phyloP scores from a whole-genome alignment of 805 yeast genomes.

The Wickerhamomyces chambardii region DNA sequence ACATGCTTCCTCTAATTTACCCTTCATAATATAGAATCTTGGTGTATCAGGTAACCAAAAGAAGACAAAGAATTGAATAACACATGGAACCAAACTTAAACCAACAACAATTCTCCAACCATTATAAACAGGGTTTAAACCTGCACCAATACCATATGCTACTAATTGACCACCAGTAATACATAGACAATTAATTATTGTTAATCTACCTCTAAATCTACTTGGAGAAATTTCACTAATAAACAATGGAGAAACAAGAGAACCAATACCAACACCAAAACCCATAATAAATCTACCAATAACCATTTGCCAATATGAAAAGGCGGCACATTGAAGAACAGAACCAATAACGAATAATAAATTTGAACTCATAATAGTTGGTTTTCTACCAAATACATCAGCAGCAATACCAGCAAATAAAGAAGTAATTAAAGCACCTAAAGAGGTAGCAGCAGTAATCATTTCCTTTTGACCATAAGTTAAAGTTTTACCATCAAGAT shows the following conservation, averaged over 20 bases:
- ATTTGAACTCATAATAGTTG: slow-evolving; percentile 77
- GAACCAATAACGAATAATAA: slow-evolving; percentile 80
- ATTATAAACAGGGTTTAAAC: slow-evolving; percentile 56
- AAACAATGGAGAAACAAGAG: slow-evolving; percentile 89
- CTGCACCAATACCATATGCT: slow-evolving; percentile 93
- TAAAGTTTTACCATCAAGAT: slow-evolving; percentile 48
- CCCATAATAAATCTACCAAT: slow-evolving; percentile 91
- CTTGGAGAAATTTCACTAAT: slow-evolving; percentile 91
- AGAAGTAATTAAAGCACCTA: slow-evolving; percentile 85
- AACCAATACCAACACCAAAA: slow-evolving; percentile 93
- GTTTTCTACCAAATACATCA: slow-evolving; percentile 78
- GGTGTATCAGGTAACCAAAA: slow-evolving; percentile 94
- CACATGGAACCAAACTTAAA: slow-evolving; percentile 81
- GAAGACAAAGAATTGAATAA: slow-evolving; percentile 65
- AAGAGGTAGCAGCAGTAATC: slow-evolving; percentile 89
- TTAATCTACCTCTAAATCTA: slow-evolving; percentile 83
- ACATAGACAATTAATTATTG: slow-evolving; percentile 80
- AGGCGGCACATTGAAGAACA: slow-evolving; percentile 72
- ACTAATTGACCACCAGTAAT: slow-evolving; percentile 93
- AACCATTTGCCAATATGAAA: slow-evolving; percentile 84
- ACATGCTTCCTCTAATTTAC: slow-evolving; percentile 55
- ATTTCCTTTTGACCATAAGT: slow-evolving; percentile 78
- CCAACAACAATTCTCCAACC: slow-evolving; percentile 97
- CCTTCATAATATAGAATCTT: slow-evolving; percentile 72
- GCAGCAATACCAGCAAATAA: slow-evolving; percentile 74